These are phyloP conservation scores for Dichomitus squalens DNA, from an alignment of 1,284 basidiomycete species.

Conservation along the genomic window DNA sequence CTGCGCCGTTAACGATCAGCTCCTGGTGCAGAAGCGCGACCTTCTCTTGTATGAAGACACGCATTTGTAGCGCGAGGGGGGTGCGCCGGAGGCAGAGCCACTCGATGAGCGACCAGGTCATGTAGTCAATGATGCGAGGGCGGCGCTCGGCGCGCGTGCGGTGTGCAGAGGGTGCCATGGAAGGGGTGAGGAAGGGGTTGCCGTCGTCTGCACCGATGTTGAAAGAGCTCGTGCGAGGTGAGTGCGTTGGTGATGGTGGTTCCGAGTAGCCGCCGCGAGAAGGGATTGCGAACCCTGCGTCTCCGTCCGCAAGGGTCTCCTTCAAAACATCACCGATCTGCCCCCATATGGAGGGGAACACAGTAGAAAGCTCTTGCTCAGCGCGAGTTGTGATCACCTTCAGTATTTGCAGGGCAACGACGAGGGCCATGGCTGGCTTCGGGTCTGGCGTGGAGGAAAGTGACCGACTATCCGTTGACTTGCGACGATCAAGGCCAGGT, in stretches of 20 bases:
- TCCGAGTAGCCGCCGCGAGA: conserved; percentile 40
- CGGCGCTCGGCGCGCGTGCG: conserved; percentile 29
- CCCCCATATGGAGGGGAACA: conserved; percentile 61
- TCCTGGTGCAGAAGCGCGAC: conserved; percentile 52
- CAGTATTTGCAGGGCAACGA: conserved; percentile 66
- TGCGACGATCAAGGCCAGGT: conserved; percentile 38
- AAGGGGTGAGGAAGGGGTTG: conserved; percentile 32
- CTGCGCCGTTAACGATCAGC: conserved; percentile 33
- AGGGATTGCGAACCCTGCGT: conserved; percentile 54
- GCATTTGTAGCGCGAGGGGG: conserved; percentile 68
- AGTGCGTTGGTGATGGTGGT: conserved; percentile 46
- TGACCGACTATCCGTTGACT: conserved; percentile 43
- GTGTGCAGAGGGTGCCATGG: conserved; percentile 22
- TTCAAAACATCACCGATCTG: conserved; percentile 55
- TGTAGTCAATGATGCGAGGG: conserved; percentile 71
- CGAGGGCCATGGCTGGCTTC: conserved; percentile 48
- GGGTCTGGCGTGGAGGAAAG: conserved; percentile 22
- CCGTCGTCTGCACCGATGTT: conserved; percentile 21
- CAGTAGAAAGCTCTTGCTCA: conserved; percentile 55
- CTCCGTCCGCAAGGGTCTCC: conserved; percentile 56
- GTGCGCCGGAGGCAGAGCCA: conserved; percentile 63
- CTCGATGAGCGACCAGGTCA: conserved; percentile 75
- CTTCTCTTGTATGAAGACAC: conserved; percentile 64
- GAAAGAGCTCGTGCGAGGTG: conserved; percentile 40
- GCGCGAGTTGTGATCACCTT: conserved; percentile 72